These are phyloP conservation scores for Phyllosticta capitalensis DNA, from an alignment of 2,329 filamentous ascomycete genomes.

Conservation along the genomic window DNA sequence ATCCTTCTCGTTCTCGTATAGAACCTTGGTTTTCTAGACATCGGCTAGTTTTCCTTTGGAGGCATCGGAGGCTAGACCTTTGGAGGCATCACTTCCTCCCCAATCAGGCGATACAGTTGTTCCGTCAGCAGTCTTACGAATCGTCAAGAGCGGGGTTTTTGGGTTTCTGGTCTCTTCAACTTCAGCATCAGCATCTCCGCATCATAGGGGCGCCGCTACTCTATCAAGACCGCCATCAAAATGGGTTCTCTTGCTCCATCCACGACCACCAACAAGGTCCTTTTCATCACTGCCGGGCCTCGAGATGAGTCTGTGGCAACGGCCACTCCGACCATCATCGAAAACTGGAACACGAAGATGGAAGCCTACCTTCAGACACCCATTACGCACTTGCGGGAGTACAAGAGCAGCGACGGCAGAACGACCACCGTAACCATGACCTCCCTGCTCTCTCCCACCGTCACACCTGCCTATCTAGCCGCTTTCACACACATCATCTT, in stretches of 20 bases:
- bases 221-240: background rate
- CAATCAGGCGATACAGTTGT: background rate
- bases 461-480: background rate
- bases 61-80: background rate
- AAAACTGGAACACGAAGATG: slow-evolving; percentile 5
- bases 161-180: background rate
- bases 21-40: background rate
- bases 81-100: background rate
- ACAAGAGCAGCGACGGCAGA: background rate
- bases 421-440: background rate
- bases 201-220: background rate
- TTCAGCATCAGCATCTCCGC: background rate
- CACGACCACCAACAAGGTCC: background rate
- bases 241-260: background rate
- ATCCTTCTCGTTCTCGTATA: background rate
- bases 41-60: background rate
- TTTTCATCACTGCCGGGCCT: slow-evolving; percentile 5
- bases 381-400: background rate
- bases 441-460: background rate
- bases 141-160: background rate
- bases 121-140: background rate
- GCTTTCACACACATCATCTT: slow-evolving; percentile 8
- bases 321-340: background rate
- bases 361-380: slow-evolving; percentile 1
- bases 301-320: background rate